Evolutionary conservation across 441 rosid species (phyloP).

Genomic region (Pelargonium cotyledonis): DNA sequence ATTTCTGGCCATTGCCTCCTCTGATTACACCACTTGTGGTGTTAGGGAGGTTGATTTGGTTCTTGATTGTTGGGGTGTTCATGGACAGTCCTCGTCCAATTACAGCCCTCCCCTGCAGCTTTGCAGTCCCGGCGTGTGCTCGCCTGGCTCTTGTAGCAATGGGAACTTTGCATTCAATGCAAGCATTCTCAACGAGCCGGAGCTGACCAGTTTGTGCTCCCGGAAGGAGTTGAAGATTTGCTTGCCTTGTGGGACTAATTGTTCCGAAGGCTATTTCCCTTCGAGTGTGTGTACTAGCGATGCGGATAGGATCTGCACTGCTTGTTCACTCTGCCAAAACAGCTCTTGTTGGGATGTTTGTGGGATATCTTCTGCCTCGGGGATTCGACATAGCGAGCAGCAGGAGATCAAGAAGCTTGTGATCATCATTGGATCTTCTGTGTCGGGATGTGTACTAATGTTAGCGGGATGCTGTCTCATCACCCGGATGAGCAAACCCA

Average conservation of each 20-base stretch:
- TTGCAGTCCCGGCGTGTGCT: slow-evolving; percentile 81
- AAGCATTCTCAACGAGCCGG: slow-evolving; percentile 66
- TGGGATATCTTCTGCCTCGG: slow-evolving; percentile 16
- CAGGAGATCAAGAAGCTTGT: slow-evolving; percentile 28
- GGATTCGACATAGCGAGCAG: slow-evolving; percentile 23
- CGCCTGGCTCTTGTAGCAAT: slow-evolving; percentile 45
- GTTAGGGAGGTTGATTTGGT: slow-evolving; percentile 79
- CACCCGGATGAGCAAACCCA: slow-evolving; percentile 20
- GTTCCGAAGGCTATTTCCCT: slow-evolving; percentile 67
- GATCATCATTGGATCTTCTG: slow-evolving; percentile 35
- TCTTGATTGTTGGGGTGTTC: slow-evolving; percentile 69
- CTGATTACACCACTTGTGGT: slow-evolving; percentile 74
- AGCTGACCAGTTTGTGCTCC: slow-evolving; percentile 61
- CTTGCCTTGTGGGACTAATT: slow-evolving; percentile 66
- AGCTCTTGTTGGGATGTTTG: slow-evolving; percentile 57
- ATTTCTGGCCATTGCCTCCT: slow-evolving; percentile 75
- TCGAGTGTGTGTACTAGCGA: slow-evolving; percentile 62
- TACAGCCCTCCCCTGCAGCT: slow-evolving; percentile 77
- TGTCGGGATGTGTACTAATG: slow-evolving; percentile 31
- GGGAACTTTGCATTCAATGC: slow-evolving; percentile 75
- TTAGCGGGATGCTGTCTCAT: slow-evolving; percentile 29
- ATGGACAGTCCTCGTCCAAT: slow-evolving; percentile 30
- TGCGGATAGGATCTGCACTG: slow-evolving; percentile 67
- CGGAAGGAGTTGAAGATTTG: slow-evolving; percentile 63
- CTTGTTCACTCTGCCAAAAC: slow-evolving; percentile 92